Base-by-base conservation (phyloP, 1,284 basidiomycete species). In the Cutaneotrichosporon cutaneum region DNA sequence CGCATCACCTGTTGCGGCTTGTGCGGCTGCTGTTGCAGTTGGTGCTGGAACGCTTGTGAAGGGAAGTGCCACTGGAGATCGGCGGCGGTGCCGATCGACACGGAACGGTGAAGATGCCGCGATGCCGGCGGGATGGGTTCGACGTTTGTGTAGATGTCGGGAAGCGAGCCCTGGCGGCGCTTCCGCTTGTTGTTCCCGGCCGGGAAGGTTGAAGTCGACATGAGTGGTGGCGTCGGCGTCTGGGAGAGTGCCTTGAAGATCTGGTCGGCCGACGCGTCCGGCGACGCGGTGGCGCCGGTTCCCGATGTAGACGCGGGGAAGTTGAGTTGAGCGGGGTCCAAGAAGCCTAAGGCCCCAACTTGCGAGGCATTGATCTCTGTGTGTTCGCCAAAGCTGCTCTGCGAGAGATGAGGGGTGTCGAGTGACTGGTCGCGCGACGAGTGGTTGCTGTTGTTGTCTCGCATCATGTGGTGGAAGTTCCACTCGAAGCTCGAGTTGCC, bases 281-380 rank as follows among this genome's bases (percentile, higher is more conserved):
- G 45, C 10, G 55, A 48, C 7, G n/a, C 30, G 11, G 54, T 45
- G 44, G 45, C 32, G 26, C 42, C 30, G 24, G 48, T 42, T 2
- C 9, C 52, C 2, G 58, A 45, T 14, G 54, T 24, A 21, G 52
- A 54, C 8, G 18, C 14, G n/a, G 52, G 18, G 16, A 63, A 56
- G 61, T 66, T 61, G 42, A 66, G 59, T 3, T 61, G 59, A 4
- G 61, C 48, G 0, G 64, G 64, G 57, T 66, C 59, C 21, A 66
- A 61, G 22, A 59, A 62, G 36, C 18, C 39, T 18, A 18, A 42
- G 18, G 39, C 39, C 8, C 39, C 39, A 9, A 42, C 39, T 18
- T 42, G 39, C 39, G 39, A 42, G 39, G 6, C 16, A 6, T 18
- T 42, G 39, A 42, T n/a, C 18, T 42, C 39, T 16, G 16, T 42